A percentile compares a stretch with the other conserved stretches of the same genome.
These are phyloP conservation scores for Asterochloris sp. DNA, from an alignment of 139 green algal genomes.

Conservation along the genomic window DNA sequence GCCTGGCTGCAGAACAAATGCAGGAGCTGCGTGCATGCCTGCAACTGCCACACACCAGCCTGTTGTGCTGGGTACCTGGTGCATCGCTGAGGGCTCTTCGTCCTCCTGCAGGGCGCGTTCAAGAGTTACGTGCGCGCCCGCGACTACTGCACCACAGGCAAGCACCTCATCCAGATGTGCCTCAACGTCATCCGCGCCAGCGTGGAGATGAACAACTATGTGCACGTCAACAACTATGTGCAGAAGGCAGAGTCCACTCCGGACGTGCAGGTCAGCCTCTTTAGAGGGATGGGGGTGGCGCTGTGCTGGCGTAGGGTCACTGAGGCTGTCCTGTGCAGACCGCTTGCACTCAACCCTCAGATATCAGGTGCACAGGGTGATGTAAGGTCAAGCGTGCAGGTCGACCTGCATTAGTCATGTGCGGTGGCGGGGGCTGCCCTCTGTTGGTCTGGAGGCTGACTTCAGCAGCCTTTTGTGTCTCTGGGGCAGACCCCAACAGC, in stretches of 20 bases:
- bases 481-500: too few species aligned
- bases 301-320: too few species aligned
- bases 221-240: slow-evolving; percentile 87
- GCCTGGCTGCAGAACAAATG: not conserved
- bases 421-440: too few species aligned
- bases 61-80: too few species aligned
- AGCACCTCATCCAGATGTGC: slow-evolving; percentile 89
- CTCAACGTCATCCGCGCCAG: slow-evolving; percentile 72
- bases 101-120: slow-evolving; percentile 67
- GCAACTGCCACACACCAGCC: not conserved
- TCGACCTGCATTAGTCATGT: too few species aligned
- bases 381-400: too few species aligned
- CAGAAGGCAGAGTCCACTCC: slow-evolving; percentile 76
- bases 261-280: slow-evolving; percentile 23
- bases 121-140: slow-evolving; percentile 85
- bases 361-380: too few species aligned
- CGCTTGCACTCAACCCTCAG: too few species aligned
- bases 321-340: too few species aligned
- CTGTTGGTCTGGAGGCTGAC: too few species aligned
- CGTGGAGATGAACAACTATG: slow-evolving; percentile 79
- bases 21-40: not conserved
- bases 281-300: too few species aligned
- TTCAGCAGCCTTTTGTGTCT: too few species aligned
- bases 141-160: slow-evolving; percentile 88
- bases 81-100: not conserved